Conservation (phyloP, 169 alveolate genomes). For the Eimeria maxima region DNA sequence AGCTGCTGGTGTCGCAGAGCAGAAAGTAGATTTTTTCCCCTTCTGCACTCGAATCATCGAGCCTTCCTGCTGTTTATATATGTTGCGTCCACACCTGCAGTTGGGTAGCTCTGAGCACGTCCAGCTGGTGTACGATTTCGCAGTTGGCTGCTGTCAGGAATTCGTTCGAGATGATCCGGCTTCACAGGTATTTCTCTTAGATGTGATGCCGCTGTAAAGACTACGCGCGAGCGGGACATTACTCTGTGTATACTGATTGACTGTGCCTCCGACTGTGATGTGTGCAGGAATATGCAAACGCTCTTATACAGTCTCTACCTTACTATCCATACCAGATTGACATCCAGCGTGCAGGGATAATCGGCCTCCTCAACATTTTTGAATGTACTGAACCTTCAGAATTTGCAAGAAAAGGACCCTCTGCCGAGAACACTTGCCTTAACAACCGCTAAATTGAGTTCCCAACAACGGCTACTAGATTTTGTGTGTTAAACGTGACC, state of each 20-base stretch:
- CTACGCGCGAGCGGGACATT: neutral
- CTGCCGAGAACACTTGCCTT: neutral
- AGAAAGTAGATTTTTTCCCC: neutral
- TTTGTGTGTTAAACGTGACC: neutral
- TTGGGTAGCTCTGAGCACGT: constrained; percentile 82
- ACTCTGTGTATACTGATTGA: neutral
- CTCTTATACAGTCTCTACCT: constrained; percentile 82
- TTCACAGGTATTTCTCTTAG: constrained; percentile 75
- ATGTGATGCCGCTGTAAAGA: neutral
- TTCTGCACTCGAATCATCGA: neutral
- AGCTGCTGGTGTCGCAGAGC: neutral
- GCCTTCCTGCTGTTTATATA: neutral
- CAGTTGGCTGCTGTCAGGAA: constrained; percentile 83
- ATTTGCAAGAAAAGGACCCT: neutral
- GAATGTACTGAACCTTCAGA: constrained; percentile 59
- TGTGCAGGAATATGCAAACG: constrained; percentile 83
- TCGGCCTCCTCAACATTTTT: constrained; percentile 83
- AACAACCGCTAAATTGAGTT: neutral
- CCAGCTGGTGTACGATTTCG: constrained; percentile 83
- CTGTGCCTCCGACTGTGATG: neutral
- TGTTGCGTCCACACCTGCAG: constrained; percentile 38
- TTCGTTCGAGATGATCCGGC: constrained; percentile 76
- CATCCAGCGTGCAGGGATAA: constrained; percentile 84
- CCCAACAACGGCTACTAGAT: neutral
- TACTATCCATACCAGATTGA: constrained; percentile 84